Evolutionary conservation across 2,329 filamentous ascomycete species (phyloP), one percentile per base, ranked within the genome.

Genomic region (Trichoderma arundinaceum): DNA sequence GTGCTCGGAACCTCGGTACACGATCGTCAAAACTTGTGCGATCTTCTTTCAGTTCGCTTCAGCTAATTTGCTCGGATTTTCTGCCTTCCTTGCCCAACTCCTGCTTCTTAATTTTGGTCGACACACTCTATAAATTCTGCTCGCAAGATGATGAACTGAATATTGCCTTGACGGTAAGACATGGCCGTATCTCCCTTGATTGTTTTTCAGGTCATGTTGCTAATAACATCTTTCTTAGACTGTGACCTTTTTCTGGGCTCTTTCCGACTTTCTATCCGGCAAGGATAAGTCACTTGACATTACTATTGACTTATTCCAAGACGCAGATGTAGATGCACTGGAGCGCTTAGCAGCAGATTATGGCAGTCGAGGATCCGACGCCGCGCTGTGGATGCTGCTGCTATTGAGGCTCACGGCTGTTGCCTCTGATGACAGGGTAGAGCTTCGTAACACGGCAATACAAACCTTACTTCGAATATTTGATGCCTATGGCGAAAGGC

Each of bases 21-120:
- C 80, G 84, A 56, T 94, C 93, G 12, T 84, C 88, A 51, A 90
- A 89, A 69, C 84, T 98, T 22, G 91, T 97, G 59, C 87, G 93
- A 68, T 90, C 92, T 15, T 91, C 94, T 0, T 99, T 99, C 76
- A 90, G 88, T 69, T 96, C 94, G 2, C 82, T 96, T 12, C 92
- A 98, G 75, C 86, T 99, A 3, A 90, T 99, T 52, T 96, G 94
- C 76, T 97, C 95, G 0, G 95, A 99, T 76, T 99, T 99, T 73
- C 79, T 99, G 39, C 84, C 88, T 13, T 88, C 91, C 7, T 84
- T 89, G 65, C 91, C 87, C 52, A 88, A 86, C 75, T 86, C 82
- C 57, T 97, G 86, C 80, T 92, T 90, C 76, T 84, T 89, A 67
- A 86, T 89, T 66, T 84, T 99, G 15, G 88, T 98, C 68, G 91